A percentile compares a stretch with the other conserved stretches of the same genome.
phyloP scores from a whole-genome alignment of 805 yeast genomes.

The Candida schatavii region DNA sequence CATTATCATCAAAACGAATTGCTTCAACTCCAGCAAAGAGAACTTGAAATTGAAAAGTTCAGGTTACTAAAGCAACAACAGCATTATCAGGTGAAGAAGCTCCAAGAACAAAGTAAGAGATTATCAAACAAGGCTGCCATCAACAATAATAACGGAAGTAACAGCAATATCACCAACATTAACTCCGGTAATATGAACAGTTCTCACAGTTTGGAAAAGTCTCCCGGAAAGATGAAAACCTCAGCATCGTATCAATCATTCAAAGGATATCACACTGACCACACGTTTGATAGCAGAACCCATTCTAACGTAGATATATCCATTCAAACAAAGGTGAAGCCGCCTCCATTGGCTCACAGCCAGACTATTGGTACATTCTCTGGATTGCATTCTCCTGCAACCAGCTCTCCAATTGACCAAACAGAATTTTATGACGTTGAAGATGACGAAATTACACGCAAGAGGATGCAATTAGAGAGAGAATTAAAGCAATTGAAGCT shows the following conservation, averaged over 20 bases:
- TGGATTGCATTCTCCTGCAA: slow-evolving; percentile 17
- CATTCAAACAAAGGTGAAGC: slow-evolving; percentile 3
- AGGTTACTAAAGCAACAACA: slow-evolving; percentile 30
- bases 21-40: slow-evolving; percentile 14
- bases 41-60: slow-evolving; percentile 29
- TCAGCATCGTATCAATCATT: neutral
- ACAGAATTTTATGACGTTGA: slow-evolving; percentile 10
- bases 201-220: neutral
- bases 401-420: neutral
- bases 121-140: slow-evolving; percentile 6
- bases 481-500: slow-evolving; percentile 34
- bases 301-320: slow-evolving; percentile 19
- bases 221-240: neutral
- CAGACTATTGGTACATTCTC: slow-evolving; percentile 26
- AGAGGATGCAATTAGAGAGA: slow-evolving; percentile 37
- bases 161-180: too few relatives aligned
- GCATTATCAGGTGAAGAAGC: slow-evolving; percentile 23
- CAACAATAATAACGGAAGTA: neutral
- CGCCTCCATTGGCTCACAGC: slow-evolving; percentile 15
- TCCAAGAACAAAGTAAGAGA: slow-evolving; percentile 12
- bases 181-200: neutral
- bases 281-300: slow-evolving; percentile 9
- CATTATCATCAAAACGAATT: slow-evolving; percentile 2
- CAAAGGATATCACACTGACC: neutral
- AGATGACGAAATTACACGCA: slow-evolving; percentile 29